These are phyloP conservation scores for Naganishia sp. DNA, from an alignment of 1,284 basidiomycete genomes.

Conservation along the genomic window DNA sequence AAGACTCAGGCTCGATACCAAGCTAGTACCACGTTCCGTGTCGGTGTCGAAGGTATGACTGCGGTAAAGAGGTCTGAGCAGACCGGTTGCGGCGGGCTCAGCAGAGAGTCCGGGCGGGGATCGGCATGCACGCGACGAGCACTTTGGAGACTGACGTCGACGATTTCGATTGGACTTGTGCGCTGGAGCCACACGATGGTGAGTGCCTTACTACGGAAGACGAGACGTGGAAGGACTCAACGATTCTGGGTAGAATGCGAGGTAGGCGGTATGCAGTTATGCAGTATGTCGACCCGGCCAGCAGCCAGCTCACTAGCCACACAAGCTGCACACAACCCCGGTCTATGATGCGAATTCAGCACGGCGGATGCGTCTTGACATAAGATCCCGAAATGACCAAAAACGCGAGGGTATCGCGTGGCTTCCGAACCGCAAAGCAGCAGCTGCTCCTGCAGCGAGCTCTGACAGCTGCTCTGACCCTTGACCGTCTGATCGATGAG, in stretches of 20 bases:
- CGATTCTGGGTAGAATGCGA: too few species aligned
- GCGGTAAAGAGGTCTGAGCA: neutral
- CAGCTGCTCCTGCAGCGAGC: neutral
- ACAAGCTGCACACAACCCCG: too few species aligned
- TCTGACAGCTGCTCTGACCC: too few species aligned
- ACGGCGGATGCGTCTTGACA: neutral
- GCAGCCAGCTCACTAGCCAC: neutral
- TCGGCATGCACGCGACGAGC: neutral
- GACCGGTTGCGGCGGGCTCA: neutral
- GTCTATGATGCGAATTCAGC: neutral
- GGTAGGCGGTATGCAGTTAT: too few species aligned
- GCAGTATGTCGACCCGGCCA: too few species aligned
- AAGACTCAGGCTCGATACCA: too few species aligned
- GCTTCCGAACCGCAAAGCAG: neutral
- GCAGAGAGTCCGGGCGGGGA: neutral
- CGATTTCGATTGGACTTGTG: neutral
- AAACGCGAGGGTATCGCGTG: neutral
- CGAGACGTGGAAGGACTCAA: constrained; percentile 16
- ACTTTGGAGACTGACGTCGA: neutral
- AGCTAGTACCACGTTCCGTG: neutral
- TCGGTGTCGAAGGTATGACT: neutral
- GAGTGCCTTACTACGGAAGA: constrained; percentile 22
- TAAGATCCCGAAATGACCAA: neutral
- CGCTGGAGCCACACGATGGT: neutral
- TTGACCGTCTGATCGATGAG: too few species aligned